These are phyloP conservation scores for Houttuynia cordata DNA, from an alignment of 164 flowering plant species.

Conservation along the genomic window DNA sequence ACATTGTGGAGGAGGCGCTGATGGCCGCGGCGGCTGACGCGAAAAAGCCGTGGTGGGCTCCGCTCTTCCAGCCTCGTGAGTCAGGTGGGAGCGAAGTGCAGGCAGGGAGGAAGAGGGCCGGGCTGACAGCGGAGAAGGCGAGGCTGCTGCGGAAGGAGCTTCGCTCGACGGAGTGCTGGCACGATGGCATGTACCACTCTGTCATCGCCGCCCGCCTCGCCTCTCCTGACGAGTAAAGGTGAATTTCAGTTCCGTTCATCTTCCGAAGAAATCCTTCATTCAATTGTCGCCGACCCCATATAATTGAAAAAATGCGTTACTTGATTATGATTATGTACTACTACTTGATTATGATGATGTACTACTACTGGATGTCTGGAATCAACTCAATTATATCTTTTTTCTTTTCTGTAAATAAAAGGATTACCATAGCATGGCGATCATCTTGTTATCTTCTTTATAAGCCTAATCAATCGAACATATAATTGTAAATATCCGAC, in stretches of 20 bases:
- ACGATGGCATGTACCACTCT: constrained; percentile 8
- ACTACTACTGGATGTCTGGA: too few relatives aligned
- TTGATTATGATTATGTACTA: too few relatives aligned
- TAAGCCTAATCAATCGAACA: too few relatives aligned
- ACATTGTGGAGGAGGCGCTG: constrained; percentile 1
- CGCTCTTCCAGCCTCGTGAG: background rate
- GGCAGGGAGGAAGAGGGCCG: background rate
- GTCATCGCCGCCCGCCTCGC: constrained; percentile 8
- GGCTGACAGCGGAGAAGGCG: constrained; percentile 8
- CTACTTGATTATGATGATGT: too few relatives aligned
- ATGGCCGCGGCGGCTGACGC: background rate
- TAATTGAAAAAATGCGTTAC: too few relatives aligned
- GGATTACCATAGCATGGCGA: too few relatives aligned
- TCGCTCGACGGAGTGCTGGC: constrained; percentile 7
- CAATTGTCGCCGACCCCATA: too few relatives aligned
- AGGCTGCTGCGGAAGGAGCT: constrained; percentile 7
- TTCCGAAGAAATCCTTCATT: too few relatives aligned
- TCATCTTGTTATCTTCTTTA: too few relatives aligned
- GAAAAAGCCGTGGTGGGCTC: constrained; percentile 9
- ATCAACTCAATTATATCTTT: too few relatives aligned
- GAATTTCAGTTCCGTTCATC: background rate
- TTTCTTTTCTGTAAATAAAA: too few relatives aligned
- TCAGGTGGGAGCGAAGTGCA: background rate
- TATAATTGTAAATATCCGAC: too few relatives aligned
- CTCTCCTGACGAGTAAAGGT: constrained; percentile 1